A percentile compares a stretch with the other conserved stretches of the same genome.
Conservation (phyloP, 345 rosid species). For the Excoecaria agallocha region DNA sequence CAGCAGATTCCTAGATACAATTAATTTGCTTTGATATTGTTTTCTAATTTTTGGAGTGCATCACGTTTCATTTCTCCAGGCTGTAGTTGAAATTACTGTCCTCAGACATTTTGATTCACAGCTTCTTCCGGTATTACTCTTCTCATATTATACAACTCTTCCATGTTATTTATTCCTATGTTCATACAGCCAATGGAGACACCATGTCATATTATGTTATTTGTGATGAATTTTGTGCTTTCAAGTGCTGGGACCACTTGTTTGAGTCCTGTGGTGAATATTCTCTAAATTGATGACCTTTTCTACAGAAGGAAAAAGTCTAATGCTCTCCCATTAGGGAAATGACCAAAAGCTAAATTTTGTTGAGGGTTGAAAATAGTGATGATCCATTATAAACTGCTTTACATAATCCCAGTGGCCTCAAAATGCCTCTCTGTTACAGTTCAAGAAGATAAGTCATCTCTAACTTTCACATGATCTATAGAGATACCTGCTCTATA, state of each 20-base stretch:
- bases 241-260: not conserved
- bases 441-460: too few species aligned
- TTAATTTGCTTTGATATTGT: not conserved
- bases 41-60: not conserved
- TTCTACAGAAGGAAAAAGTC: too few species aligned
- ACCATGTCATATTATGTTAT: not conserved
- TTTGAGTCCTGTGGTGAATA: too few species aligned
- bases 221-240: too few species aligned
- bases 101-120: slow-evolving; percentile 59
- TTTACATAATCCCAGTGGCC: too few species aligned
- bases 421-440: too few species aligned
- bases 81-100: slow-evolving; percentile 75
- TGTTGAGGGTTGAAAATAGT: too few species aligned
- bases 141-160: not conserved
- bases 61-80: slow-evolving; percentile 43
- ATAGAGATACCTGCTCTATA: not conserved
- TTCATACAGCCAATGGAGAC: not conserved
- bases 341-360: too few species aligned
- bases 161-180: not conserved
- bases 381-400: too few species aligned
- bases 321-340: too few species aligned
- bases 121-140: slow-evolving; percentile 59
- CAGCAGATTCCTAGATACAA: not conserved
- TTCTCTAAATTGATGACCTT: too few species aligned
- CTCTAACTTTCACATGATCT: too few species aligned